These are phyloP conservation scores for Aristolochia fimbriata DNA, from an alignment of 164 flowering plant species.

Conservation along the genomic window DNA sequence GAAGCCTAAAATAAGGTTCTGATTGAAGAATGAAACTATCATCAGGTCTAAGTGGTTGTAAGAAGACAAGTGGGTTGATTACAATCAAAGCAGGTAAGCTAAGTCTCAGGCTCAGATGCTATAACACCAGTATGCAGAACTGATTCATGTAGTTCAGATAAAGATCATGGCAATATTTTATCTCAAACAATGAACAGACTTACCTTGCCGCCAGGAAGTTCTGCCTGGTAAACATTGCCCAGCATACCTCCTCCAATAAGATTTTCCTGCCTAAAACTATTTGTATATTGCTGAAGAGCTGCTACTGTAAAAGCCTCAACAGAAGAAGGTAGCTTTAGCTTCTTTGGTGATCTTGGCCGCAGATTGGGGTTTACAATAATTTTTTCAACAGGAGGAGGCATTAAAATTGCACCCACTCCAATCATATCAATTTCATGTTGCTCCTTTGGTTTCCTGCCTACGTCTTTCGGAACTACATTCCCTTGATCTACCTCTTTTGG, in stretches of 20 bases:
- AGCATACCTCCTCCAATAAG: slow-evolving; percentile 63
- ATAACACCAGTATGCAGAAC: background rate
- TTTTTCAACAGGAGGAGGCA: slow-evolving; percentile 25
- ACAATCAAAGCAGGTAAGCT: too few relatives aligned
- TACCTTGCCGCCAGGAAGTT: slow-evolving; percentile 83
- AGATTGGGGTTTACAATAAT: slow-evolving; percentile 24
- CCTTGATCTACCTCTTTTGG: slow-evolving; percentile 18
- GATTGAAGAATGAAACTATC: too few relatives aligned
- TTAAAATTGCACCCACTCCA: slow-evolving; percentile 6
- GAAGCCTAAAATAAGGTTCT: too few relatives aligned
- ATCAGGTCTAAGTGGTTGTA: too few relatives aligned
- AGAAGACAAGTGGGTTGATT: too few relatives aligned
- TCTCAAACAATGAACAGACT: background rate
- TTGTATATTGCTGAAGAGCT: slow-evolving; percentile 70
- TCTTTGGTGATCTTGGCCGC: slow-evolving; percentile 18
- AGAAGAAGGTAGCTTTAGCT: slow-evolving; percentile 21
- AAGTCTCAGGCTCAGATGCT: too few relatives aligned
- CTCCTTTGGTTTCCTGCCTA: slow-evolving; percentile 12
- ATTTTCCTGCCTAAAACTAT: slow-evolving; percentile 73
- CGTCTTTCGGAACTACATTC: slow-evolving; percentile 9
- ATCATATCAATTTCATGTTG: slow-evolving; percentile 16
- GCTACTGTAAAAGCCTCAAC: slow-evolving; percentile 49
- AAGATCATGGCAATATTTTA: background rate
- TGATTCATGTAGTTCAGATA: background rate
- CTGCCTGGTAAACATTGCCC: slow-evolving; percentile 72